phyloP scores from a whole-genome alignment of 768 basidiomycete genomes.

The Russula dissimulans region DNA sequence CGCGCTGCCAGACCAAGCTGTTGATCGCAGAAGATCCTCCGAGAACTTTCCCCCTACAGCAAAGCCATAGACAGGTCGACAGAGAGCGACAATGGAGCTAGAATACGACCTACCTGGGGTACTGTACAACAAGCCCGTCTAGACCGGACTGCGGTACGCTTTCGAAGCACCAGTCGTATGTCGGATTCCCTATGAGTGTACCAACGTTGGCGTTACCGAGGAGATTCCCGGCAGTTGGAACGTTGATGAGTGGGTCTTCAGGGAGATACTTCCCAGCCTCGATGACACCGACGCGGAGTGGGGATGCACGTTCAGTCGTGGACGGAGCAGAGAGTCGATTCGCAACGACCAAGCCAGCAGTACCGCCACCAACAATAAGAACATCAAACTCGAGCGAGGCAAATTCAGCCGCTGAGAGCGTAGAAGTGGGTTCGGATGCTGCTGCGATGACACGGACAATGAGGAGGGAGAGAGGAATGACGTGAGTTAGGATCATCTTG shows the following conservation, averaged over 20 bases:
- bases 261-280: constrained; percentile 16
- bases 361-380: constrained; percentile 15
- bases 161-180: constrained; percentile 18
- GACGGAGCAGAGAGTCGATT: constrained; percentile 16
- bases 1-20: constrained; percentile 19
- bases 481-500: not conserved
- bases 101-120: not conserved
- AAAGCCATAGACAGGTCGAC: too few species aligned
- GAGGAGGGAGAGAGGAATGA: not conserved
- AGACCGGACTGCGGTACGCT: constrained; percentile 15
- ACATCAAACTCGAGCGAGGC: constrained; percentile 13
- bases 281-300: constrained; percentile 17
- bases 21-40: constrained; percentile 18
- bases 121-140: constrained; percentile 11
- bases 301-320: not conserved
- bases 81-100: too few species aligned
- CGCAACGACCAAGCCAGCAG: constrained; percentile 14
- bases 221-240: constrained; percentile 17
- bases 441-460: not conserved
- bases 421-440: not conserved
- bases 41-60: constrained; percentile 14
- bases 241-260: constrained; percentile 15
- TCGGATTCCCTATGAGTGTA: constrained; percentile 14
- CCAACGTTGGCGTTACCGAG: constrained; percentile 15
- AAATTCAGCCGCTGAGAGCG: constrained; percentile 10